These are phyloP conservation scores for Fusarium nurragi DNA, from an alignment of 2,329 filamentous ascomycete species.

Conservation along the genomic window DNA sequence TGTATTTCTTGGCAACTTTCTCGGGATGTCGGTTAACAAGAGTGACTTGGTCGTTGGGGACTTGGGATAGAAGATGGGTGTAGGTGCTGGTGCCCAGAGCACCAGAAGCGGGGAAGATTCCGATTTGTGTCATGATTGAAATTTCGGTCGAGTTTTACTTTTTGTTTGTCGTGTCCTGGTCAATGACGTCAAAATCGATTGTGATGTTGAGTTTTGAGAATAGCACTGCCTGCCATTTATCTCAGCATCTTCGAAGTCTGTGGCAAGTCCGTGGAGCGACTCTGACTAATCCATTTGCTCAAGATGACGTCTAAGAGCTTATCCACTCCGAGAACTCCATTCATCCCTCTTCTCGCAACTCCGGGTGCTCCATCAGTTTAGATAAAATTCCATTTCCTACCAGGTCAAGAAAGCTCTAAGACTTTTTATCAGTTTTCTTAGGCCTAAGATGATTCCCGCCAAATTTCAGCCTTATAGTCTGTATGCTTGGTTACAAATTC, in stretches of 20 bases:
- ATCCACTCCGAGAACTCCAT: background rate
- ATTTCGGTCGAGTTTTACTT: background rate
- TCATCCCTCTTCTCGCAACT: background rate
- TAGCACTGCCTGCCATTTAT: background rate
- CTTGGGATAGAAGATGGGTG: conserved; percentile 11
- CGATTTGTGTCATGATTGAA: conserved; percentile 18
- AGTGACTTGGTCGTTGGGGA: conserved; percentile 19
- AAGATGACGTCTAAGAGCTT: conserved; percentile 18
- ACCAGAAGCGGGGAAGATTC: conserved; percentile 37
- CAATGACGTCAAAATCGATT: background rate
- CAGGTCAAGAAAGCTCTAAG: too few relatives aligned
- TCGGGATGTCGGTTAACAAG: conserved; percentile 25
- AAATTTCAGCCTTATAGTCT: conserved; percentile 3
- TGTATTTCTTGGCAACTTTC: conserved; percentile 9
- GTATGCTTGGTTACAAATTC: background rate
- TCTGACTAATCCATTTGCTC: conserved; percentile 15
- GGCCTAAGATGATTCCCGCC: conserved; percentile 5
- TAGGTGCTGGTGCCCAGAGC: conserved; percentile 31
- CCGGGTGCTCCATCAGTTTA: background rate
- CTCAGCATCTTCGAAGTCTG: background rate
- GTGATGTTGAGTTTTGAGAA: background rate
- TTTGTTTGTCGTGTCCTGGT: background rate
- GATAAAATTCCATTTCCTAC: background rate
- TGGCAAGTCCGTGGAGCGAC: conserved; percentile 5
- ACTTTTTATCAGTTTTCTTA: background rate